phyloP scores from a whole-genome alignment of 2,329 filamentous ascomycete genomes.

The Pseudocercospora macadamiae region DNA sequence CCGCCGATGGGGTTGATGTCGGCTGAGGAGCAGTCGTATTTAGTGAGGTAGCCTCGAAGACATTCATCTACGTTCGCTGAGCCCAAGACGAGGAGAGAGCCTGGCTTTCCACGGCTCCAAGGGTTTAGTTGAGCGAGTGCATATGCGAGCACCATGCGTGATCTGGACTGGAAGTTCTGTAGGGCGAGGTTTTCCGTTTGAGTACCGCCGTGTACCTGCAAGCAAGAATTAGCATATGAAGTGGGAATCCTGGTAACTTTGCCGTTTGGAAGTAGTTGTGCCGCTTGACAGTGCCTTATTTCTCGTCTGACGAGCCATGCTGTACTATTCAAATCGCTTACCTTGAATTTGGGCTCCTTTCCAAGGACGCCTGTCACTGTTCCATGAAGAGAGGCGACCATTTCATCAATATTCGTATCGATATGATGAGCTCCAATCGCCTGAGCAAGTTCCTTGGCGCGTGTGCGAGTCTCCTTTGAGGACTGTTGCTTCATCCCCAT shows the following conservation, averaged over 20 bases:
- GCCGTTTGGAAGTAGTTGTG: too few relatives aligned
- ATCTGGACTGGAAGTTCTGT: constrained; percentile 69
- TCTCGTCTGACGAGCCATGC: too few relatives aligned
- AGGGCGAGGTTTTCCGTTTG: constrained; percentile 64
- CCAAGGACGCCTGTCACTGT: constrained; percentile 61
- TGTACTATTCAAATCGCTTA: neutral
- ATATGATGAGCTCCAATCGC: constrained; percentile 73
- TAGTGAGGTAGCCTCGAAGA: constrained; percentile 66
- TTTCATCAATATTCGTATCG: constrained; percentile 72
- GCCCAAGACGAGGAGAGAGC: constrained; percentile 66
- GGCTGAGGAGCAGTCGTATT: constrained; percentile 65
- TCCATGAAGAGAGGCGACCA: constrained; percentile 62
- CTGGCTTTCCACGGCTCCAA: constrained; percentile 61
- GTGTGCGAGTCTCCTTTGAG: constrained; percentile 65
- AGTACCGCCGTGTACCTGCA: constrained; percentile 61
- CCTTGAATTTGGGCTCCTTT: constrained; percentile 64
- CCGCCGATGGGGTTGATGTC: constrained; percentile 66
- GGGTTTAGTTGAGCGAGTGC: constrained; percentile 66
- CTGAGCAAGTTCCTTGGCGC: constrained; percentile 63
- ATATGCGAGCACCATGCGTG: constrained; percentile 68
- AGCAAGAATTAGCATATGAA: too few relatives aligned
- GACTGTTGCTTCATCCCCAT: constrained; percentile 71
- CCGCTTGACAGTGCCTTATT: too few relatives aligned
- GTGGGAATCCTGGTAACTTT: neutral
- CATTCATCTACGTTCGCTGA: constrained; percentile 67